A percentile compares a stretch with the other conserved stretches of the same genome.
Conservation (phyloP, 805 yeast genomes). For the Candida vartiovaarae region DNA sequence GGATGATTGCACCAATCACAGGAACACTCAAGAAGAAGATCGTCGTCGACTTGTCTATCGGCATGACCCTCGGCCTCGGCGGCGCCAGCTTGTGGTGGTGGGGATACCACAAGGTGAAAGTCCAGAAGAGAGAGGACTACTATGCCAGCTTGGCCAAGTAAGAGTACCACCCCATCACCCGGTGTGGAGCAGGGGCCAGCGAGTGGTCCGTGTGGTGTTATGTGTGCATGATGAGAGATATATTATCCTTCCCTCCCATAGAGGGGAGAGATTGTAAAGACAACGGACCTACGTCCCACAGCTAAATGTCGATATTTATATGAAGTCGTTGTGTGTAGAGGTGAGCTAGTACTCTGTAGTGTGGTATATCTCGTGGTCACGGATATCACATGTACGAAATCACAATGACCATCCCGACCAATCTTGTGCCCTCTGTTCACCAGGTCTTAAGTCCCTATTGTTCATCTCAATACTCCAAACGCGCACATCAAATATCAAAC, state of each 20-base stretch:
- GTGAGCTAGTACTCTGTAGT: background rate
- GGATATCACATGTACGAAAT: background rate
- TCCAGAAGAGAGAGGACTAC: conserved; percentile 75
- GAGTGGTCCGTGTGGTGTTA: background rate
- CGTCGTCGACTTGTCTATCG: conserved; percentile 69
- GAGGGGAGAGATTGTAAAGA: too few species aligned
- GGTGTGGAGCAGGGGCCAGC: too few species aligned
- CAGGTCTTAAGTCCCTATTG: too few species aligned
- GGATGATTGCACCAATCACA: conserved; percentile 76
- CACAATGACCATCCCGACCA: too few species aligned
- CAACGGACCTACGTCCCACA: too few species aligned
- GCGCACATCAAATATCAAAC: too few species aligned
- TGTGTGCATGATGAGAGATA: background rate
- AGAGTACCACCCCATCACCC: conserved; percentile 13
- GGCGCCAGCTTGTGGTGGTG: conserved; percentile 79
- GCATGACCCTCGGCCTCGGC: conserved; percentile 54
- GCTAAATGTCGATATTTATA: too few species aligned
- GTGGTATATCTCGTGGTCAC: background rate
- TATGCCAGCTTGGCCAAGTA: conserved; percentile 36
- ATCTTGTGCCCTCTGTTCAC: too few species aligned
- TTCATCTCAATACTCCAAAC: too few species aligned
- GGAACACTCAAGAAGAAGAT: conserved; percentile 80
- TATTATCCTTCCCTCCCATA: too few species aligned
- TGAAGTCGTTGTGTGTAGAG: too few species aligned
- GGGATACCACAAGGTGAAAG: conserved; percentile 69